Evolutionary conservation across 1,139 yeast genomes (phyloP), one percentile per base, ranked within the genome.

Genomic region (Citeromyces hawaiiensis): DNA sequence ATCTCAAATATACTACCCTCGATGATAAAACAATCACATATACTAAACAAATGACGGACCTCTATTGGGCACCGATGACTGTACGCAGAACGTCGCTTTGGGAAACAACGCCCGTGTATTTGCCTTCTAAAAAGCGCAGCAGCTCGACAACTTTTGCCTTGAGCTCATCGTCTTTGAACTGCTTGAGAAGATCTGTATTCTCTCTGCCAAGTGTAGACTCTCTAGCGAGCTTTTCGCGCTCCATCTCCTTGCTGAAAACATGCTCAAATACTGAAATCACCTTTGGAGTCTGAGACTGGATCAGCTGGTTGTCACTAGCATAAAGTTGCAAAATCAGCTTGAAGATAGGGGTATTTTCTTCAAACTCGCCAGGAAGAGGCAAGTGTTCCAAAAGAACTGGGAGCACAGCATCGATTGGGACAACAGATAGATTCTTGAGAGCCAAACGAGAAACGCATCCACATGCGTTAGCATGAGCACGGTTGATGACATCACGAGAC

Each of bases 391-490:
- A 66, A 51, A 93, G 67, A 34, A 81, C 83, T 36, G 87, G 86
- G 40, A 91, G 59, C 30, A 91, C 83, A 48, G 79, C 94, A 45
- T 72, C 75, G 51, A 87, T 63, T 45, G 97, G 97, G 48, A 91
- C 78, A 37, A 80, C 72, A 40, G 64, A 64, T 52, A 76, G 76
- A 57, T 83, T 73, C 57, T 81, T 80, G 58, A 83, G 66, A 16
- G 85, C 72, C 85, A 91, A 72, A 63, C 98, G 79, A 29, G 95
- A 87, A 45, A 88, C 94, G 71, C 98, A 91, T 37, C 99, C 99
- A 60, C 94, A 83, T 6, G 96, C 95, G 59, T 91, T 91, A 45
- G 97, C 95, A 50, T 77, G 75, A 11, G 94, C 77, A 62, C 96
- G 74, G 60, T 82, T 78, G 48, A 85, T 74, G 45, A 77, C 83